phyloP scores from a whole-genome alignment of 148 eudicot genomes.

The Drosera capensis region DNA sequence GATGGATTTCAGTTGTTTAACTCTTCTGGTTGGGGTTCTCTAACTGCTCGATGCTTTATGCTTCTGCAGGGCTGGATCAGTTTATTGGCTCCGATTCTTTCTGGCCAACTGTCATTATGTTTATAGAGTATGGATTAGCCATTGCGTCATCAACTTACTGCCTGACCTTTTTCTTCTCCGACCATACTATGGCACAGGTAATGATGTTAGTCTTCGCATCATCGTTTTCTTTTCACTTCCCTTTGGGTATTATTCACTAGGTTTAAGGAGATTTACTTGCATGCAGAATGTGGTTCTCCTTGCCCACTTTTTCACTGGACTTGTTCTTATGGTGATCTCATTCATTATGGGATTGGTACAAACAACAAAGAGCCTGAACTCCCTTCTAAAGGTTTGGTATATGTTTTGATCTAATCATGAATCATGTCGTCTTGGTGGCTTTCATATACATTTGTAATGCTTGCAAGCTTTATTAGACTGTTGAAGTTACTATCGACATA shows the following conservation, averaged over 20 bases:
- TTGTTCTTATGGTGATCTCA: slow-evolving; percentile 85
- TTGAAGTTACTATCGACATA: too few species aligned
- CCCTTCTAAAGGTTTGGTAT: slow-evolving; percentile 66
- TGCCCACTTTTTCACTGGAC: slow-evolving; percentile 83
- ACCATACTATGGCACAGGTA: slow-evolving; percentile 94
- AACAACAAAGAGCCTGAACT: slow-evolving; percentile 53
- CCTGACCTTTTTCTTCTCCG: slow-evolving; percentile 84
- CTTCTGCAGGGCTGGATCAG: slow-evolving; percentile 65
- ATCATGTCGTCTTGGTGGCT: too few species aligned
- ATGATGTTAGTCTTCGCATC: neutral
- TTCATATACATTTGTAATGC: too few species aligned
- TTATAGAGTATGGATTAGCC: slow-evolving; percentile 78
- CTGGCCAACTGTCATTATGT: slow-evolving; percentile 51
- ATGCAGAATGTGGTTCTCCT: slow-evolving; percentile 84
- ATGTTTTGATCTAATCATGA: too few species aligned
- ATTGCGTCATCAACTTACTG: slow-evolving; percentile 97
- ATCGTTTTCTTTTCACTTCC: slow-evolving; percentile 4
- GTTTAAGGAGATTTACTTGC: slow-evolving; percentile 5
- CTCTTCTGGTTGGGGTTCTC: neutral
- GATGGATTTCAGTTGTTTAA: neutral
- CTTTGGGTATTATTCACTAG: neutral
- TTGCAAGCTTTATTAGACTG: too few species aligned
- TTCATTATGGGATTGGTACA: slow-evolving; percentile 80
- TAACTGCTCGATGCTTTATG: slow-evolving; percentile 3
- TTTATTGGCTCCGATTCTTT: slow-evolving; percentile 62